phyloP scores from a whole-genome alignment of 2,329 filamentous ascomycete species.

The Akanthomyces lecanii region DNA sequence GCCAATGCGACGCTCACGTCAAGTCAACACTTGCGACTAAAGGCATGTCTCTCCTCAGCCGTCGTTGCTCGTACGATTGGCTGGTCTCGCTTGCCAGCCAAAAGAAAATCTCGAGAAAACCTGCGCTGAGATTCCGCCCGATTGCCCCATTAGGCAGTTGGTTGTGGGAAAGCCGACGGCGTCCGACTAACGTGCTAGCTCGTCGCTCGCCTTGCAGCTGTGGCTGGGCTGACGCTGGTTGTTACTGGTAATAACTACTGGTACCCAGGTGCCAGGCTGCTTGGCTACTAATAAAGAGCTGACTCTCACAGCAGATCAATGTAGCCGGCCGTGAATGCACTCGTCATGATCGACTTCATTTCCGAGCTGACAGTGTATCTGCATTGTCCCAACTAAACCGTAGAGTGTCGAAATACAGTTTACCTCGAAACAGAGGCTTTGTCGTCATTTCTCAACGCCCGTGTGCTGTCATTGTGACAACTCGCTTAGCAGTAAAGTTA shows the following conservation, averaged over 20 bases:
- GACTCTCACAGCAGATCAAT: no score
- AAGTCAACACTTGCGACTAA: background rate
- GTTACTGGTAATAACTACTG: no score
- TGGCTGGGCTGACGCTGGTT: no score
- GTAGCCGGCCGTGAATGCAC: no score
- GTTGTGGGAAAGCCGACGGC: background rate
- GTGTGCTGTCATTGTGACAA: background rate
- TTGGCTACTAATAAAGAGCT: no score
- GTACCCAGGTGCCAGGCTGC: no score
- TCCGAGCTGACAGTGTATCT: background rate
- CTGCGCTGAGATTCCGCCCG: background rate
- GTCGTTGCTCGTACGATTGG: background rate
- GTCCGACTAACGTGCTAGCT: background rate
- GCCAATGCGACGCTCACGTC: background rate
- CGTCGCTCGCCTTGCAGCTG: no score
- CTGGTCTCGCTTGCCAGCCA: background rate
- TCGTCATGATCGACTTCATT: background rate
- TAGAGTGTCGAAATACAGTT: no score
- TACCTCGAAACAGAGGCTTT: no score
- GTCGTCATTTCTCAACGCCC: background rate
- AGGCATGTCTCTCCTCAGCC: background rate
- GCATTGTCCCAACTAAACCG: no score
- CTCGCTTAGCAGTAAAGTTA: background rate
- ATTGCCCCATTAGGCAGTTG: constrained; percentile 6
- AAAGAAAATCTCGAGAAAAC: background rate